A percentile compares a stretch with the other conserved stretches of the same genome.
Conservation (phyloP, 192 early-diverging fungal species). For the Umbelopsis isabellina region DNA sequence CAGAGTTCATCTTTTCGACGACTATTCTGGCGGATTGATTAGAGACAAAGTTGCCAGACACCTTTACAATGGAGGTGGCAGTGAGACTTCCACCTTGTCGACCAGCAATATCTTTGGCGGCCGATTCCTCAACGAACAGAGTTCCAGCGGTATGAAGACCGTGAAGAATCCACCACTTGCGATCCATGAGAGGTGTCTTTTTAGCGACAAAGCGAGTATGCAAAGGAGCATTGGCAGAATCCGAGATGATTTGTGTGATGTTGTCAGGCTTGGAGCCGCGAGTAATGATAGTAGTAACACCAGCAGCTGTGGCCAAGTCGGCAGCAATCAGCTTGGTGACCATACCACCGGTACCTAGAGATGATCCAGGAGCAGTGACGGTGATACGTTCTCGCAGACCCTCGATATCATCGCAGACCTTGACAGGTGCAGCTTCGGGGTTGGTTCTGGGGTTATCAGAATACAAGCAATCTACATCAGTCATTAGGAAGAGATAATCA, state of each 20-base stretch:
- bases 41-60: slow-evolving; percentile 83
- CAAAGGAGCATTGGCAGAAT: slow-evolving; percentile 54
- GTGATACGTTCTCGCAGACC: slow-evolving; percentile 76
- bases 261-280: slow-evolving; percentile 76
- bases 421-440: slow-evolving; percentile 80
- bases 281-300: slow-evolving; percentile 88
- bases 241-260: slow-evolving; percentile 78
- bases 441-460: slow-evolving; percentile 94
- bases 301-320: slow-evolving; percentile 92
- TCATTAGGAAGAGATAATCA: slow-evolving; percentile 94
- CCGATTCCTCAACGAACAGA: slow-evolving; percentile 80
- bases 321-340: slow-evolving; percentile 97
- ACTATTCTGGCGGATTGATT: slow-evolving; percentile 87
- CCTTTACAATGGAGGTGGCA: slow-evolving; percentile 81
- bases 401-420: slow-evolving; percentile 87
- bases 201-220: slow-evolving; percentile 92
- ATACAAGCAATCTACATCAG: slow-evolving; percentile 96
- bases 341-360: slow-evolving; percentile 98
- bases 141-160: slow-evolving; percentile 87
- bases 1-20: slow-evolving; percentile 50
- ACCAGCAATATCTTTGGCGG: slow-evolving; percentile 78
- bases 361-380: slow-evolving; percentile 83
- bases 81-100: slow-evolving; percentile 70
- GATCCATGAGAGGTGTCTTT: slow-evolving; percentile 82
- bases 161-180: slow-evolving; percentile 99